A percentile compares a stretch with the other conserved stretches of the same genome.
Conservation (phyloP, 106 monocot species). For the Gastrodia elata region DNA sequence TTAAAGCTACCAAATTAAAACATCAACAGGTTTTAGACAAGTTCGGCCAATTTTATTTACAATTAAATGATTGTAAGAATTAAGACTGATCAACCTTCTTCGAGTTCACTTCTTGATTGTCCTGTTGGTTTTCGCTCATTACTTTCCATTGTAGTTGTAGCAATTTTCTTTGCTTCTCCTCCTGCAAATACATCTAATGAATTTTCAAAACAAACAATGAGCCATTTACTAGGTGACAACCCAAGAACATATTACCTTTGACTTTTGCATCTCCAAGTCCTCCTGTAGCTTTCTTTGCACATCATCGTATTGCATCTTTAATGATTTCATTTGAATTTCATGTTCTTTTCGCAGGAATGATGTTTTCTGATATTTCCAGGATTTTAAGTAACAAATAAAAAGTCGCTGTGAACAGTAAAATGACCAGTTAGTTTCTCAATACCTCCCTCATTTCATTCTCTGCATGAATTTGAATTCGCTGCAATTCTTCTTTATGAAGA, state of each 20-base stretch:
- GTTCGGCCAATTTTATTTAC: background rate
- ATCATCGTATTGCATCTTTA: constrained; percentile 76
- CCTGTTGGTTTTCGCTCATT: constrained; percentile 89
- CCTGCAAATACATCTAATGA: constrained; percentile 36
- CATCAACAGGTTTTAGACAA: background rate
- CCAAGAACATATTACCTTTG: constrained; percentile 46
- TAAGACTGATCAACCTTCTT: constrained; percentile 48
- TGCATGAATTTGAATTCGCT: constrained; percentile 55
- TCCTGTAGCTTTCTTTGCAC: constrained; percentile 64
- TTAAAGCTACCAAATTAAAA: background rate
- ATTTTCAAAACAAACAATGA: background rate
- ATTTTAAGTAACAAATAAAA: background rate
- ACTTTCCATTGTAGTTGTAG: constrained; percentile 97
- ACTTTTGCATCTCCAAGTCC: constrained; percentile 72
- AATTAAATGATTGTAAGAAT: constrained; percentile 1
- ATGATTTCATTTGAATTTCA: constrained; percentile 76
- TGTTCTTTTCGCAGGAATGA: constrained; percentile 80
- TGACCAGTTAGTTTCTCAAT: background rate
- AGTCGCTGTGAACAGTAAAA: background rate
- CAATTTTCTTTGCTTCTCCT: constrained; percentile 77
- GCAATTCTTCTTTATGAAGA: constrained; percentile 69
- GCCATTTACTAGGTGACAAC: background rate
- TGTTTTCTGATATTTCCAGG: constrained; percentile 37
- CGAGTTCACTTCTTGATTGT: constrained; percentile 75
- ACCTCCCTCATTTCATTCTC: constrained; percentile 97